Evolutionary conservation across 1,284 basidiomycete genomes (phyloP), one percentile per base, ranked within the genome.

Genomic region (Irpex sp.): DNA sequence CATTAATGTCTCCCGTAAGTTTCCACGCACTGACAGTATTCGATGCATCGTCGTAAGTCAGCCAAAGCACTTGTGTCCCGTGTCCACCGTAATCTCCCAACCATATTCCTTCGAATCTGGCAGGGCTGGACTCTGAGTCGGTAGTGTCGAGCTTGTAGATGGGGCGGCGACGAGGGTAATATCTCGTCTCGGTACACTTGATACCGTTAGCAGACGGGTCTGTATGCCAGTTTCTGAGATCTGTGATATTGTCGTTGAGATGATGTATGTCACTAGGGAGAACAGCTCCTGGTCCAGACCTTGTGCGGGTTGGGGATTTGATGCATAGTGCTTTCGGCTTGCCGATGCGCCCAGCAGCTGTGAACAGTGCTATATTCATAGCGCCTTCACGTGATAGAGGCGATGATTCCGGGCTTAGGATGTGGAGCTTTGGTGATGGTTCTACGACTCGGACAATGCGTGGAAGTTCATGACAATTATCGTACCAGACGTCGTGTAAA

Each of bases 1-100:
- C 71, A 60, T 72, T 68, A 17, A 67, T 57, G 61, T 74, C 71
- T 8, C 72, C 72, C 0, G 71, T 74, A 50, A 74, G 65, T 62
- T 73, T 74, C 65, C 66, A 67, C 8, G 70, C 72, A 5, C 57
- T 64, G 17, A 74, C 35, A 13, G 57, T 61, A 11, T 58, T 33
- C 6, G 33, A 36, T 3, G 19, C 33, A n/a, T 60, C 19, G 26
- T 63, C 57, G 64, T 62, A 68, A 6, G 68, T 62, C 11, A 73
- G 31, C 47, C 62, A 71, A 3, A 74, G 60, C 21, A 68, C 67
- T 60, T 74, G 68, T 3, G 70, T 72, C 11, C 70, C 70, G 54
- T 72, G 71, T 0, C 67, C 64, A 0, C 66, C 68, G 57, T 72
- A 70, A 7, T 67, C 63, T 2, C 70, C 72, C 26, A 73, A 63